Evolutionary conservation across 2,329 filamentous ascomycete genomes (phyloP), one percentile per base, ranked within the genome.

Genomic region (Penicillium sp.): DNA sequence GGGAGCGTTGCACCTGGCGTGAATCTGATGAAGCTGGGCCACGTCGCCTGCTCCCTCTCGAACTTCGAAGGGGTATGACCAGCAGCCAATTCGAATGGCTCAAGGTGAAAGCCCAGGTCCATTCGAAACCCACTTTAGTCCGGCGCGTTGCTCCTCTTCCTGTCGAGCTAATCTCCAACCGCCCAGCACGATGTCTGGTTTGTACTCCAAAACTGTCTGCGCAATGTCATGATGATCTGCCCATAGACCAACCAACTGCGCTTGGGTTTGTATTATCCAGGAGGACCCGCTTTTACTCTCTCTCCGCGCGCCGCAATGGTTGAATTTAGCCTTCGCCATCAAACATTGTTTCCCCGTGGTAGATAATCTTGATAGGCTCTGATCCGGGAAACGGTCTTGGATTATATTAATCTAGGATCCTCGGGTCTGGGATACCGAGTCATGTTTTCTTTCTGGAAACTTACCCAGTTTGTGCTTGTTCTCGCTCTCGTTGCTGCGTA

Each of bases 401-500:
- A 47, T 42, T 55, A 55, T 63, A 65, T 63, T 57, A 62, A 65
- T 58, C 47, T 60, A 52, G 52, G 38, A 25, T 43, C 49, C 57
- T 59, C 60, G 60, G 60, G 39, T 54, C 53, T 59, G 22, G 52
- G 39, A 59, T 59, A 54, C 53, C 57, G 56, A 62, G 45, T 57
- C 31, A 59, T 57, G 60, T 57, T 65, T 63, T 62, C 61, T 58
- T 70, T 67, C 68, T 66, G 60, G 64, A 62, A 68, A 63, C 58
- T 59, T 67, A 67, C 65, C 61, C 60, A 62, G 57, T 64, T 62
- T 51, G 63, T 56, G 37, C 59, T 28, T 62, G 56, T 57, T 58
- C 45, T 64, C 63, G 64, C 59, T 51, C 59, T 65, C 58, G 48
- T 57, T 57, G 70, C 61, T 69, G 63, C 72, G 72, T 75, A 64